Evolutionary conservation across 805 yeast genomes (phyloP).

Genomic region (Wickerhamomyces subpelliculosus): DNA sequence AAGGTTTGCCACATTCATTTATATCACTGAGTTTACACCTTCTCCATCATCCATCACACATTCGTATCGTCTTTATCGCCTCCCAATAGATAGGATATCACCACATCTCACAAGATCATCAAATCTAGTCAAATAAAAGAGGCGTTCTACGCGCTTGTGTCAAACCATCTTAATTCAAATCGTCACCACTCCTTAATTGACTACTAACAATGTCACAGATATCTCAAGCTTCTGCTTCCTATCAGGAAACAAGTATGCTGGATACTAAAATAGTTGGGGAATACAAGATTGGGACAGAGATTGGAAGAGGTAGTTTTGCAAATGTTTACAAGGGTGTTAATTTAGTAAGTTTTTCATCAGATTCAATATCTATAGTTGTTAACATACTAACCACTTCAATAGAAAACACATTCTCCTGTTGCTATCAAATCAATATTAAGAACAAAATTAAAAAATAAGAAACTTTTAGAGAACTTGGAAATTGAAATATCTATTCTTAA

Average conservation of each 20-base stretch:
- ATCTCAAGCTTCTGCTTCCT: neutral
- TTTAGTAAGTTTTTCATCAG: slow-evolving; percentile 19
- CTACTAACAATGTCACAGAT: neutral
- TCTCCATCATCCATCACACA: too few relatives aligned
- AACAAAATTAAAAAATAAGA: slow-evolving; percentile 76
- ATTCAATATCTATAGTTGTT: neutral
- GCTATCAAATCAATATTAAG: slow-evolving; percentile 88
- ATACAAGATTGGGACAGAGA: slow-evolving; percentile 40
- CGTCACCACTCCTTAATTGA: neutral
- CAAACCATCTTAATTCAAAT: too few relatives aligned
- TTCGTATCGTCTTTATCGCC: too few relatives aligned
- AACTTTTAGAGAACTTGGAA: slow-evolving; percentile 83
- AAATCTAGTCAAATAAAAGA: neutral
- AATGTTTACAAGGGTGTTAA: slow-evolving; percentile 83
- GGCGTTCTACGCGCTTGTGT: too few relatives aligned
- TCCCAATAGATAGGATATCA: too few relatives aligned
- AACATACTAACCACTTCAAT: neutral
- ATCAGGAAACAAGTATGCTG: neutral
- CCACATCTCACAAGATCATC: neutral
- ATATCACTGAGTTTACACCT: too few relatives aligned
- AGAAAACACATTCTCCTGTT: slow-evolving; percentile 48
- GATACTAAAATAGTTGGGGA: slow-evolving; percentile 6
- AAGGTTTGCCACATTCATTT: too few relatives aligned
- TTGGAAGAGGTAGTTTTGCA: slow-evolving; percentile 95
- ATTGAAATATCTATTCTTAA: slow-evolving; percentile 86